phyloP scores from a whole-genome alignment of 192 early-diverging fungal species.

The Chytriomyces sp. region DNA sequence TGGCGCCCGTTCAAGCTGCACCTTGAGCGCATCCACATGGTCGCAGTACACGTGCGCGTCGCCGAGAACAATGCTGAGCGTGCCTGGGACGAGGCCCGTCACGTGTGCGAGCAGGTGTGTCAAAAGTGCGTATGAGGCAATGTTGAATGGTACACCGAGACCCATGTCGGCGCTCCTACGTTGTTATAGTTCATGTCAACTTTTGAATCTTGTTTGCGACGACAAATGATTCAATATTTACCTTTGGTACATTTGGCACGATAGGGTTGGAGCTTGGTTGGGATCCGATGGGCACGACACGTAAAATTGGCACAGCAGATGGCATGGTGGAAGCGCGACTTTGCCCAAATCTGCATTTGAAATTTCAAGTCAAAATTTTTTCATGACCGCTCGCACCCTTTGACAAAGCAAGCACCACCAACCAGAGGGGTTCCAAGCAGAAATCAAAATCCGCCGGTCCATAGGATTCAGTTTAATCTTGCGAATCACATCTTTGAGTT shows the following conservation, averaged over 20 bases:
- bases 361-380: background rate
- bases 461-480: conserved; percentile 84
- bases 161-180: conserved; percentile 83
- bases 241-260: conserved; percentile 95
- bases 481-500: conserved; percentile 83
- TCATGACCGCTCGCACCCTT: background rate
- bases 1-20: conserved; percentile 79
- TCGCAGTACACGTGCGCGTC: conserved; percentile 95
- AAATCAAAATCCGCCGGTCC: conserved; percentile 90
- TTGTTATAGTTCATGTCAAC: too few species aligned
- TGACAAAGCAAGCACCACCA: conserved; percentile 17
- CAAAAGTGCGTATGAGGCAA: conserved; percentile 93
- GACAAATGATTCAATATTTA: background rate
- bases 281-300: conserved; percentile 72
- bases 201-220: too few species aligned
- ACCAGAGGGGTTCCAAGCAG: conserved; percentile 98
- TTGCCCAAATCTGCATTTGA: conserved; percentile 65
- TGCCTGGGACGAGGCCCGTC: conserved; percentile 78
- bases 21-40: conserved; percentile 83
- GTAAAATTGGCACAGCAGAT: conserved; percentile 97
- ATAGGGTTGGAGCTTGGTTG: conserved; percentile 62
- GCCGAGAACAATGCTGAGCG: conserved; percentile 92
- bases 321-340: conserved; percentile 98
- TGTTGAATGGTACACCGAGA: conserved; percentile 97
- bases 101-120: conserved; percentile 90